A percentile compares a stretch with the other conserved stretches of the same genome.
These are phyloP conservation scores for Breviolum minutum DNA, from an alignment of 73 alveolate genomes.

Conservation along the genomic window DNA sequence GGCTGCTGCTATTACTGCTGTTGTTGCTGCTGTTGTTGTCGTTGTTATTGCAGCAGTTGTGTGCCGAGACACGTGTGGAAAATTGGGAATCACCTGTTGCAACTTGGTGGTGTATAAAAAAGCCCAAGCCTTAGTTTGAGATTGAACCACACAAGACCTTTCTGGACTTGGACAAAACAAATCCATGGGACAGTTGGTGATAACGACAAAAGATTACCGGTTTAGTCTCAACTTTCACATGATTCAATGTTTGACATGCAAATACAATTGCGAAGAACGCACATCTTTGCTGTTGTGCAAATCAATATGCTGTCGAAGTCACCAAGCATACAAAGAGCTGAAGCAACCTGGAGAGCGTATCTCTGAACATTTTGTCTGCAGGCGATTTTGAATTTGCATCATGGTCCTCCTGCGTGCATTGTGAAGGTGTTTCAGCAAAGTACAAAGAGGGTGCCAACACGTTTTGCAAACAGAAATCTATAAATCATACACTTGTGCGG, in stretches of 20 bases:
- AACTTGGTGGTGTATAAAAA: background rate
- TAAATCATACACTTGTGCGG: background rate
- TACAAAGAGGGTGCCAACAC: background rate
- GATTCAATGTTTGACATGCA: no score
- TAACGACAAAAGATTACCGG: background rate
- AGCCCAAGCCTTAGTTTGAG: constrained; percentile 10
- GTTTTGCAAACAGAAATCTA: background rate
- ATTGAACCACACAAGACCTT: background rate
- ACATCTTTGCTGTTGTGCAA: background rate
- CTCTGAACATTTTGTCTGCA: background rate
- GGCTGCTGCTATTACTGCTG: no score
- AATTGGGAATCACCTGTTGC: constrained; percentile 43
- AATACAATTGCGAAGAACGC: background rate
- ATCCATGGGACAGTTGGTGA: background rate
- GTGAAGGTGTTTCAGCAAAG: background rate
- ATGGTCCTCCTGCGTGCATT: background rate
- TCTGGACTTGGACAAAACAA: no score
- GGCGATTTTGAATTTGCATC: background rate
- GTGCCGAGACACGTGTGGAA: background rate
- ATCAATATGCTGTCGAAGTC: background rate
- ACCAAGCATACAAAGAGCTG: background rate
- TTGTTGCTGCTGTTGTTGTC: no score
- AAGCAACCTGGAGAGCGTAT: background rate
- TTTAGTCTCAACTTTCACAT: background rate
- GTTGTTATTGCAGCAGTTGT: no score